A percentile compares a stretch with the other conserved stretches of the same genome.
Evolutionary conservation across 2,329 filamentous ascomycete genomes (phyloP).

Genomic region (Penicillium psychrosexuale): DNA sequence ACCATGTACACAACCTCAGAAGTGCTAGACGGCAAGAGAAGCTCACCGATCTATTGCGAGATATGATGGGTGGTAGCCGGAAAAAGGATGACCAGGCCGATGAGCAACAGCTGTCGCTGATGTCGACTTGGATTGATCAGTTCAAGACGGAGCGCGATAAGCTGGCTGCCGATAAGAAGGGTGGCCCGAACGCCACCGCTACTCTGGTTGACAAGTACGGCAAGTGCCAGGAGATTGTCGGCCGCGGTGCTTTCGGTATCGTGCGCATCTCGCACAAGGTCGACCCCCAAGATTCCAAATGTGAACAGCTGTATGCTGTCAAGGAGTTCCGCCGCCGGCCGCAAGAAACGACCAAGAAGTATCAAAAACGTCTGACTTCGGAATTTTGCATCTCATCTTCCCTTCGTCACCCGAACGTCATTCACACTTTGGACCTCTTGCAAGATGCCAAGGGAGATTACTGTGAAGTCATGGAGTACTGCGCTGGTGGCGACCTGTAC

Average conservation of each 20-base stretch:
- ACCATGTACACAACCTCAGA: slow-evolving; percentile 84
- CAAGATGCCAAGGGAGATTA: slow-evolving; percentile 97
- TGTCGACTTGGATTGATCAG: slow-evolving; percentile 94
- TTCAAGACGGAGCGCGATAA: slow-evolving; percentile 82
- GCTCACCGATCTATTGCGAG: slow-evolving; percentile 84
- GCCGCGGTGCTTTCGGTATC: slow-evolving; percentile 93
- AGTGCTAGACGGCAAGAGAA: slow-evolving; percentile 92
- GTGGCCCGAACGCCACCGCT: slow-evolving; percentile 67
- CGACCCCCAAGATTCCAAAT: slow-evolving; percentile 69
- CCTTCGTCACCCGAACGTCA: slow-evolving; percentile 93
- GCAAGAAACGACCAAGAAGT: slow-evolving; percentile 93
- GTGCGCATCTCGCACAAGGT: slow-evolving; percentile 97
- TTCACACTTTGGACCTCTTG: slow-evolving; percentile 91
- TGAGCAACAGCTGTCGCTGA: slow-evolving; percentile 82
- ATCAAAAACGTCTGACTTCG: slow-evolving; percentile 93
- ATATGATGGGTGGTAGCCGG: slow-evolving; percentile 73
- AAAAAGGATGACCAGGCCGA: slow-evolving; percentile 63
- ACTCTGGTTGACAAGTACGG: slow-evolving; percentile 95
- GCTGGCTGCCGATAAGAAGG: slow-evolving; percentile 70
- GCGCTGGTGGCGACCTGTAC: slow-evolving; percentile 92
- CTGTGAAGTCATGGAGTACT: slow-evolving; percentile 99
- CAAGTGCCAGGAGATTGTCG: slow-evolving; percentile 96
- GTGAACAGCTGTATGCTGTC: slow-evolving; percentile 91
- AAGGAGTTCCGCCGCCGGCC: slow-evolving; percentile 96
- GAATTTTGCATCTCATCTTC: slow-evolving; percentile 99